phyloP scores from a whole-genome alignment of 2,329 filamentous ascomycete species.

The Monosporascus sp. region DNA sequence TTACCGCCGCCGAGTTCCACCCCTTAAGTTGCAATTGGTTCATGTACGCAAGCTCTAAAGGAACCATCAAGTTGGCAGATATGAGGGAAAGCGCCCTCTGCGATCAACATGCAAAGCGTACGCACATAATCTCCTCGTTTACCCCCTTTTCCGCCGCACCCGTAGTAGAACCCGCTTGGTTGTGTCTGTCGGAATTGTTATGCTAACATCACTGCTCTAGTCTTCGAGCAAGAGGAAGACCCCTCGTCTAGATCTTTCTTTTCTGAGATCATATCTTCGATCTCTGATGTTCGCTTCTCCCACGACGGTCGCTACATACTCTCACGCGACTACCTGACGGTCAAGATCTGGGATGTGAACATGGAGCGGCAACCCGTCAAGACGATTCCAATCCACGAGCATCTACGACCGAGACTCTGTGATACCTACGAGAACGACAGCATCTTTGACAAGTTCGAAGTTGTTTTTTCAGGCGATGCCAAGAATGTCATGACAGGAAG shows the following conservation, averaged over 20 bases:
- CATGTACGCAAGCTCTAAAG: constrained; percentile 99
- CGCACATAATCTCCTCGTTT: constrained; percentile 22
- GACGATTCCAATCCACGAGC: constrained; percentile 98
- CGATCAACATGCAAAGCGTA: constrained; percentile 93
- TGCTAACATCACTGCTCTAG: constrained; percentile 43
- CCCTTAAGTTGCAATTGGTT: constrained; percentile 98
- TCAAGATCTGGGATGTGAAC: constrained; percentile 99
- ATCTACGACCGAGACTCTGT: constrained; percentile 86
- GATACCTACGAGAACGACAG: constrained; percentile 99
- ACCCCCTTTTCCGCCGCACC: constrained; percentile 1
- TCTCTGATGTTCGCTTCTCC: constrained; percentile 97
- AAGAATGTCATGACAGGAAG: constrained; percentile 99
- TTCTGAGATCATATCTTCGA: constrained; percentile 98
- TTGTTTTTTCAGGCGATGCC: constrained; percentile 95
- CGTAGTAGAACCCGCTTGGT: no score
- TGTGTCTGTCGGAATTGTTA: neutral
- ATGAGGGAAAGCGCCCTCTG: constrained; percentile 97
- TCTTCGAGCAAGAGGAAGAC: constrained; percentile 98
- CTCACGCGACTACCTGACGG: constrained; percentile 94
- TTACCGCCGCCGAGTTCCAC: constrained; percentile 97
- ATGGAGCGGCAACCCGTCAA: constrained; percentile 98
- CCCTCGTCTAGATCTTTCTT: constrained; percentile 97
- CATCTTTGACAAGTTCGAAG: constrained; percentile 99
- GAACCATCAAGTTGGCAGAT: constrained; percentile 96
- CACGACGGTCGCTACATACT: constrained; percentile 95